A percentile compares a stretch with the other conserved stretches of the same genome.
phyloP scores from a whole-genome alignment of 2,329 filamentous ascomycete species.

The Aspergillus udagawae region DNA sequence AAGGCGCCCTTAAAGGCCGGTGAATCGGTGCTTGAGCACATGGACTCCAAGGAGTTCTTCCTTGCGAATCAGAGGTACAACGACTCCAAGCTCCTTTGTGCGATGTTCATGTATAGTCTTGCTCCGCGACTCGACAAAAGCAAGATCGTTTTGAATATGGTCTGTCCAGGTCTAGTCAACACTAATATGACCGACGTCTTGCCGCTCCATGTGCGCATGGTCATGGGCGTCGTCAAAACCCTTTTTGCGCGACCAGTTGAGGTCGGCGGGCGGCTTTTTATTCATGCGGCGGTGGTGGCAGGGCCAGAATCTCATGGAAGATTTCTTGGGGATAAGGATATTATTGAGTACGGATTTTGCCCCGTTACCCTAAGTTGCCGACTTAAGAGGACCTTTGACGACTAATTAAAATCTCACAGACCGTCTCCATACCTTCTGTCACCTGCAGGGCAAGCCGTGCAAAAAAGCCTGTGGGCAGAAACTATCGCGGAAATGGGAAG shows the following conservation, averaged over 20 bases:
- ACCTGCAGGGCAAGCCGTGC: slow-evolving; percentile 12
- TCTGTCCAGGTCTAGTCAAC: slow-evolving; percentile 24
- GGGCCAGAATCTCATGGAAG: slow-evolving; percentile 21
- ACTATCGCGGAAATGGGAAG: slow-evolving; percentile 16
- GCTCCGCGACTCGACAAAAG: slow-evolving; percentile 14
- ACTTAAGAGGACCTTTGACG: slow-evolving; percentile 5
- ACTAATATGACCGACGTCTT: slow-evolving; percentile 16
- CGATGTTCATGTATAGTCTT: slow-evolving; percentile 21
- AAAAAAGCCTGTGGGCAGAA: slow-evolving; percentile 20
- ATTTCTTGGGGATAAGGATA: slow-evolving; percentile 16
- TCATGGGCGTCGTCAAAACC: slow-evolving; percentile 9
- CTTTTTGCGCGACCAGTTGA: slow-evolving; percentile 12
- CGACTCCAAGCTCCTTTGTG: slow-evolving; percentile 20
- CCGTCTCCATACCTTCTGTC: too few species aligned
- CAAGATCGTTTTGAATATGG: slow-evolving; percentile 23
- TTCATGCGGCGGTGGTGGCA: slow-evolving; percentile 17
- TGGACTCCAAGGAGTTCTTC: slow-evolving; percentile 11
- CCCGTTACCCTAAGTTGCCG: background rate
- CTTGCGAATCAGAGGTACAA: slow-evolving; percentile 8
- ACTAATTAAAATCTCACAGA: slow-evolving; percentile 7
- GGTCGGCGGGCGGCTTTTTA: slow-evolving; percentile 15
- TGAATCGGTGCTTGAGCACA: slow-evolving; percentile 5
- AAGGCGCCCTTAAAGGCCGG: slow-evolving; percentile 3
- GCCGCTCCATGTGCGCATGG: slow-evolving; percentile 12
- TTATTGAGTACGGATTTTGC: slow-evolving; percentile 21